Evolutionary conservation across 305 asterid species (phyloP).

Genomic region (Fraxinus greggii): DNA sequence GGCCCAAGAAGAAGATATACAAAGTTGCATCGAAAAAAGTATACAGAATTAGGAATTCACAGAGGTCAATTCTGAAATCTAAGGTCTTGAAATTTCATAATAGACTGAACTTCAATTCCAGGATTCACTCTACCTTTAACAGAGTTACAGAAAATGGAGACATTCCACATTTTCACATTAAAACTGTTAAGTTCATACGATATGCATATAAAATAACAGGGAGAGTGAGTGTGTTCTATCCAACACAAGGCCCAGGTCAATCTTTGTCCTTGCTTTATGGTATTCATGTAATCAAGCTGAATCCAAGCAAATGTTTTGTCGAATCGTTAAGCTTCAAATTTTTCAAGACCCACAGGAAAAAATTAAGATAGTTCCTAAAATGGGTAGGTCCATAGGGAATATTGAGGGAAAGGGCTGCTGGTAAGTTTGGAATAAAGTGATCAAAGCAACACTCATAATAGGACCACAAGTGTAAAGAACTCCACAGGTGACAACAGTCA

Average conservation of each 20-base stretch:
- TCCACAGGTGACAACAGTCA: background rate
- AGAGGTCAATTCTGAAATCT: background rate
- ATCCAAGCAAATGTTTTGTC: background rate
- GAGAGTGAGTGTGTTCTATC: background rate
- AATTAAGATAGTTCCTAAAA: background rate
- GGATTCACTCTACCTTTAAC: background rate
- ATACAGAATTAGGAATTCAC: background rate
- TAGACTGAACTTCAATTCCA: background rate
- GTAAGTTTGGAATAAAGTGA: background rate
- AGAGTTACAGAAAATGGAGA: background rate
- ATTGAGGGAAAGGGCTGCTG: background rate
- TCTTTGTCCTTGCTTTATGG: background rate
- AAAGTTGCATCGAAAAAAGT: background rate
- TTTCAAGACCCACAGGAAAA: background rate
- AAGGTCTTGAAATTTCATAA: background rate
- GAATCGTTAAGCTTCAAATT: background rate
- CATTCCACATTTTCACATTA: background rate
- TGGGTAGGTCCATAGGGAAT: background rate
- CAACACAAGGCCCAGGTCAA: background rate
- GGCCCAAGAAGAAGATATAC: background rate
- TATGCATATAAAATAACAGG: background rate
- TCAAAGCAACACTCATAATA: background rate
- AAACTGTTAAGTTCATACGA: background rate
- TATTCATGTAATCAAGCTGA: background rate
- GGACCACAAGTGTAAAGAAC: background rate